Base-by-base conservation (phyloP, 2,329 filamentous ascomycete species). In the Cadophora luteo-olivacea region DNA sequence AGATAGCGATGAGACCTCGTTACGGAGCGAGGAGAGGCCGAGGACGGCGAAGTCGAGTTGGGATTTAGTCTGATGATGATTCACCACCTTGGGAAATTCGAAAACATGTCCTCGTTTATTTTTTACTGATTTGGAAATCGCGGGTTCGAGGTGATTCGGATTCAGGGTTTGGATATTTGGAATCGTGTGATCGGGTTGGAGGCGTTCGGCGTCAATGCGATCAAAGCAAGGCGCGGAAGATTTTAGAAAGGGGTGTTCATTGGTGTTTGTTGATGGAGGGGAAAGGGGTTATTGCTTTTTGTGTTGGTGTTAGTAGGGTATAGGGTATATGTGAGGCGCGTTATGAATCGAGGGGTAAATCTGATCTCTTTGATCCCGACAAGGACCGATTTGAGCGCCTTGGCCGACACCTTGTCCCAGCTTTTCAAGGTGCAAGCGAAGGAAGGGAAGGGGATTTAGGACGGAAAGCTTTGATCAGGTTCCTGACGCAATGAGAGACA, bases 271-370 rank as follows among this genome's bases (percentile, higher is more conserved):
- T 54, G 51, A 29, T 38, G 51, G 22, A 25, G 11, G 51, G 24
- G 24, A 25, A 29, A 19, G 41, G 45, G 19, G 19, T 6, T 49
- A 5, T 49, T 49, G 45, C 11, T 19, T 6, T 45, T 38, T 6
- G 41, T 45, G 41, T 19, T 45, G 41, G 41, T 45, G 41, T 19
- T 11, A 38, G 22, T n/a, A 3, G 25, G 22, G 14, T 54, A 55
- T n/a, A 3, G 25, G 22, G 14, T 54, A 55, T 41, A 41, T 60
- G 36, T 41, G 33, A 45, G 33, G 36, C 57, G 33, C n/a, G 4
- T 45, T 60, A 60, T 41, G 57, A 22, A 60, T 60, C 57, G 57
- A 60, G 57, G 33, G 57, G 57, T 45, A 60, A 24, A 8, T n/a
- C 6, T 29, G 29, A 29, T 29, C 29, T 29, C 5, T 29, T 29